Conservation (phyloP, 75 land plant species). For the Isoetes taiwanensis region DNA sequence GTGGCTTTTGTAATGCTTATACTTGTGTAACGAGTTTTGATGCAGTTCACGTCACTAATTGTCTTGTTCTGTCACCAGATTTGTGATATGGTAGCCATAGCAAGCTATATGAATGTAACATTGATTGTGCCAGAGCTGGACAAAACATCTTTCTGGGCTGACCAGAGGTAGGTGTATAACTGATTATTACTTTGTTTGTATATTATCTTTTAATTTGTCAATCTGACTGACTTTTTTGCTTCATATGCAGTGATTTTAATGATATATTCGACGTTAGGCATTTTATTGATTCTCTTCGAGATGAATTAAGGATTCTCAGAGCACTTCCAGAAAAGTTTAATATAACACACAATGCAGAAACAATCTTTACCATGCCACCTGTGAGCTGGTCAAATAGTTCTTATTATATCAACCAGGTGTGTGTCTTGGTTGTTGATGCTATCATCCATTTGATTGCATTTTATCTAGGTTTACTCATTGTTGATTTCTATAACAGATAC, state of each 20-base stretch:
- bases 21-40: neutral
- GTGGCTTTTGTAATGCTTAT: neutral
- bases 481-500: neutral
- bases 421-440: neutral
- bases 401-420: constrained; percentile 20
- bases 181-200: too few species aligned
- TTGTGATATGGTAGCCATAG: constrained; percentile 86
- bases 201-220: too few species aligned
- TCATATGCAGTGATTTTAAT: constrained; percentile 47
- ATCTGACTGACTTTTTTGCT: neutral
- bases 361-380: constrained; percentile 2
- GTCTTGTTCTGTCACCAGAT: constrained; percentile 32
- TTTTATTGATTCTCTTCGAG: constrained; percentile 55
- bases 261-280: constrained; percentile 79
- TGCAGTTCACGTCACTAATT: neutral
- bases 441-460: neutral
- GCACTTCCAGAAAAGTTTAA: constrained; percentile 37
- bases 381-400: constrained; percentile 77
- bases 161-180: constrained; percentile 58
- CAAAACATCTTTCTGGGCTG: constrained; percentile 85
- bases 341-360: neutral
- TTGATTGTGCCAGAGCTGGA: constrained; percentile 79
- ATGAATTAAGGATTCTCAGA: constrained; percentile 54
- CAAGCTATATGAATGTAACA: constrained; percentile 59
- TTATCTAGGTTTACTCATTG: neutral